Base-by-base conservation (phyloP, 2,329 filamentous ascomycete genomes). In the Colletotrichum sublineola region DNA sequence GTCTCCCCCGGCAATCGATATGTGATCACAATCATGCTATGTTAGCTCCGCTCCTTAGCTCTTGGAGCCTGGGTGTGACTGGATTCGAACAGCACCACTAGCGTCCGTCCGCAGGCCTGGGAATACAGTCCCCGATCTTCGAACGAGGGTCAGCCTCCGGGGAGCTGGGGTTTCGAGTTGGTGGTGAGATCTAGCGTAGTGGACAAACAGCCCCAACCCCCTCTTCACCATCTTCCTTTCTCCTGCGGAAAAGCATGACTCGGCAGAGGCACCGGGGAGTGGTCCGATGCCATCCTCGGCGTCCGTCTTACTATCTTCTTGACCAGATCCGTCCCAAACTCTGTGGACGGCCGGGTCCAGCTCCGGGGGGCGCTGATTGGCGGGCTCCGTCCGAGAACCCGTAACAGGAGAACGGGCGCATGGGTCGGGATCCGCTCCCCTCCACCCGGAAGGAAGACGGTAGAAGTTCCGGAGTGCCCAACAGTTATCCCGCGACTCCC, bases 391-490 rank as follows among this genome's bases (percentile, higher is more conserved):
- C 65, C 42, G 64, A 63, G 57, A 63, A 52, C 57, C 57, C 65
- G 48, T 50, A 29, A 6, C 20, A 50, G 18, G 60, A 62, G 60
- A 40, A n/a, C 11, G 8, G 14, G 36, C 62, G 36, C 65, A 46
- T 33, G 61, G 31, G 50, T 62, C 42, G 38, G 44, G 18, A 8
- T 14, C 57, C 42, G 4, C 12, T 24, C 42, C 8, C 24, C 36
- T 40, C 61, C 20, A 31, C 31, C 63, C 63, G 44, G 58, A 53
- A 57, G 36, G 50, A 71, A 44, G 69, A 55, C 50, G 44, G 42
- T 65, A 33, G 33, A 48, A 61, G 24, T 15, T 38, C 31, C 68
- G 63, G 55, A 56, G 48, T 11, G 33, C 36, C 31, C 56, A 44
- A 58, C 29, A 53, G 29, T 48, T 33, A n/a, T 36, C 20, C 64